Evolutionary conservation across 148 eudicot genomes (phyloP).

Genomic region (Pouteria glomerata): DNA sequence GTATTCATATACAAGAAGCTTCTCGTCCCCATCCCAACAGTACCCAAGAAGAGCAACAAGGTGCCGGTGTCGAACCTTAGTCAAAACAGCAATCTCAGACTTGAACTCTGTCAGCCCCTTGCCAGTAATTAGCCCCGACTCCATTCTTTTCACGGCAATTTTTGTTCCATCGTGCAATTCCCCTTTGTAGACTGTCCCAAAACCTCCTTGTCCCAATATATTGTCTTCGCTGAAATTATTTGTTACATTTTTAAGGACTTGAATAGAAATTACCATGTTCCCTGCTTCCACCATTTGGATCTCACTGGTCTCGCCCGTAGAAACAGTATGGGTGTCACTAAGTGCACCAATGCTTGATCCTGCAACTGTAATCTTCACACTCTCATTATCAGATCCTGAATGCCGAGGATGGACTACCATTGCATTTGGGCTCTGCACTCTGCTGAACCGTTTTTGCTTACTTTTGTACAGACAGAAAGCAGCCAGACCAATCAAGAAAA

Average conservation of each 20-base stretch:
- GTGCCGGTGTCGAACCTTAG: conserved; percentile 87
- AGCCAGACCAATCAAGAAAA: conserved; percentile 40
- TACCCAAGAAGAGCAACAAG: conserved; percentile 89
- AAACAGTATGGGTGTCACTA: conserved; percentile 53
- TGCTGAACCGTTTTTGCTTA: conserved; percentile 57
- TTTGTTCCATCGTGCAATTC: conserved; percentile 64
- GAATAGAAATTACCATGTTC: conserved; percentile 69
- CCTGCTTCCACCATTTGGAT: conserved; percentile 89
- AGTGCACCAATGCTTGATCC: conserved; percentile 72
- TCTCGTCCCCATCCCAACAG: conserved; percentile 88
- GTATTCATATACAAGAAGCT: conserved; percentile 77
- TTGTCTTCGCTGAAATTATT: conserved; percentile 52
- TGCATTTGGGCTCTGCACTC: conserved; percentile 85
- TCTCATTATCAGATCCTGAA: conserved; percentile 79
- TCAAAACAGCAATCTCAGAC: conserved; percentile 79
- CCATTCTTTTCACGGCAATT: conserved; percentile 70
- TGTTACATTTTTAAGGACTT: conserved; percentile 56
- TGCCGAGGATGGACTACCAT: conserved; percentile 84
- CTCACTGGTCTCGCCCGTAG: conserved; percentile 48
- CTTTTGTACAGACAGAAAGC: conserved; percentile 63
- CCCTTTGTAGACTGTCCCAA: conserved; percentile 70
- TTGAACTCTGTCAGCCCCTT: conserved; percentile 73
- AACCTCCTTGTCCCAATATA: conserved; percentile 63
- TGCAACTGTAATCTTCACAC: too few species aligned
- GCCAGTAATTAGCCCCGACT: conserved; percentile 59